A percentile compares a stretch with the other conserved stretches of the same genome.
phyloP scores from a whole-genome alignment of 257 asterid genomes.

The Rauvolfia tetraphylla region DNA sequence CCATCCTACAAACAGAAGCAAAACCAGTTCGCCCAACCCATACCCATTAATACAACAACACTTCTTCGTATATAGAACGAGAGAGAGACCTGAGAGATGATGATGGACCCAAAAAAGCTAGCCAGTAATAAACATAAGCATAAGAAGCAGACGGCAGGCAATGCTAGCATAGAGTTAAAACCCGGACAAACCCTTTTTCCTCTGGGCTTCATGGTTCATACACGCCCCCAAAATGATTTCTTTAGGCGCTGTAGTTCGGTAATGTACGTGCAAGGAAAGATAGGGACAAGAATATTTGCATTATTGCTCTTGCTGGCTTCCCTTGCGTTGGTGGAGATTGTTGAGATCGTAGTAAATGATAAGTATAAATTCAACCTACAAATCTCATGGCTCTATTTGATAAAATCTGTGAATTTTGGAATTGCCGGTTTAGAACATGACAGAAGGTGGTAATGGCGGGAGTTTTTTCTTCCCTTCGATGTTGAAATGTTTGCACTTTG shows the following conservation, averaged over 20 bases:
- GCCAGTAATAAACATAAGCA: slow-evolving; percentile 53
- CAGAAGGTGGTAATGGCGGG: slow-evolving; percentile 15
- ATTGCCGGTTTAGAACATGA: slow-evolving; percentile 6
- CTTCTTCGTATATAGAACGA: not conserved
- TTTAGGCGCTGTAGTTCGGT: not conserved
- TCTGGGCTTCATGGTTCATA: slow-evolving; percentile 7
- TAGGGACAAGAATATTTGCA: not conserved
- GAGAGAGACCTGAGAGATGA: slow-evolving; percentile 38
- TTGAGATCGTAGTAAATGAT: no score
- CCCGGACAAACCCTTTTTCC: not conserved
- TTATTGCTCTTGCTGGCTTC: not conserved
- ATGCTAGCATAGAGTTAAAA: not conserved
- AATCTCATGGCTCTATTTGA: not conserved
- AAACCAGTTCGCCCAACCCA: not conserved
- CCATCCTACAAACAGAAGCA: slow-evolving; percentile 9
- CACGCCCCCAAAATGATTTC: not conserved
- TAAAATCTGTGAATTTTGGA: slow-evolving; percentile 1
- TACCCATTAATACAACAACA: not conserved
- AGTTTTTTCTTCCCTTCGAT: slow-evolving; percentile 4
- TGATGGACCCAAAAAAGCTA: slow-evolving; percentile 45
- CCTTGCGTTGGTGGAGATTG: no score
- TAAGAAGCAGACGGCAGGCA: slow-evolving; percentile 37
- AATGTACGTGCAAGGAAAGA: not conserved
- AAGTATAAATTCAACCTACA: not conserved
- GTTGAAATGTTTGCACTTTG: slow-evolving; percentile 13